phyloP scores from a whole-genome alignment of 768 basidiomycete species.

The Myochromella boudieri region DNA sequence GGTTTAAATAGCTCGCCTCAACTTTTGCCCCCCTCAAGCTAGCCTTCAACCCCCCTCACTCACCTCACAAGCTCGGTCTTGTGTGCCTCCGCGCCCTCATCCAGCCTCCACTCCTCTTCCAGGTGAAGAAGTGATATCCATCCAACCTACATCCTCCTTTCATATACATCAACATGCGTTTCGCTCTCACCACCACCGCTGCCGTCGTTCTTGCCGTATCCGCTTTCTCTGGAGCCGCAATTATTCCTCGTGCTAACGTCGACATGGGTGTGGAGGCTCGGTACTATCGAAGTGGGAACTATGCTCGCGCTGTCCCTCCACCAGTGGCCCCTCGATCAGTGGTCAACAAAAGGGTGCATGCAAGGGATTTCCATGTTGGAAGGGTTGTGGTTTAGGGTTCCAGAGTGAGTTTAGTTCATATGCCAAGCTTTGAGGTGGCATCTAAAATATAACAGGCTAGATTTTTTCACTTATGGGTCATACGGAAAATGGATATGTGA shows the following conservation, averaged over 20 bases:
- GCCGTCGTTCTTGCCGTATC: constrained; percentile 22
- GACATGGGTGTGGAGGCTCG: constrained; percentile 20
- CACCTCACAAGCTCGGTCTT: constrained; percentile 34
- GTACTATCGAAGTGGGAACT: constrained; percentile 20
- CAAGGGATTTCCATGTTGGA: constrained; percentile 16
- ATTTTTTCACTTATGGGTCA: too few relatives aligned
- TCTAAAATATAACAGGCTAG: too few relatives aligned
- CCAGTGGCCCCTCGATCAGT: constrained; percentile 1
- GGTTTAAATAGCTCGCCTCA: constrained; percentile 3
- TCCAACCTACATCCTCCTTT: constrained; percentile 9
- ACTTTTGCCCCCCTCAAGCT: constrained; percentile 26
- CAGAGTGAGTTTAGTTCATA: constrained; percentile 1
- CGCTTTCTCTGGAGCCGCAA: constrained; percentile 25
- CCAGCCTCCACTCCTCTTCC: constrained; percentile 21
- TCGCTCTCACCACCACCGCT: constrained; percentile 19
- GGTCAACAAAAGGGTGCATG: constrained; percentile 9
- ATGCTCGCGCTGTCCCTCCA: constrained; percentile 16
- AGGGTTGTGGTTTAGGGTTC: constrained; percentile 11
- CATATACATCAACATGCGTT: constrained; percentile 26
- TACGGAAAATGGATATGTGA: too few relatives aligned
- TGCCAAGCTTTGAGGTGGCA: too few relatives aligned
- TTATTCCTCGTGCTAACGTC: constrained; percentile 24
- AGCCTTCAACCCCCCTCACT: constrained; percentile 30
- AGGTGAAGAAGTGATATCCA: constrained; percentile 21
- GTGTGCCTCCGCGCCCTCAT: constrained; percentile 22